A percentile compares a stretch with the other conserved stretches of the same genome.
Evolutionary conservation across 371 early-diverging fungal species (phyloP).

Genomic region (Mortierella sp.): DNA sequence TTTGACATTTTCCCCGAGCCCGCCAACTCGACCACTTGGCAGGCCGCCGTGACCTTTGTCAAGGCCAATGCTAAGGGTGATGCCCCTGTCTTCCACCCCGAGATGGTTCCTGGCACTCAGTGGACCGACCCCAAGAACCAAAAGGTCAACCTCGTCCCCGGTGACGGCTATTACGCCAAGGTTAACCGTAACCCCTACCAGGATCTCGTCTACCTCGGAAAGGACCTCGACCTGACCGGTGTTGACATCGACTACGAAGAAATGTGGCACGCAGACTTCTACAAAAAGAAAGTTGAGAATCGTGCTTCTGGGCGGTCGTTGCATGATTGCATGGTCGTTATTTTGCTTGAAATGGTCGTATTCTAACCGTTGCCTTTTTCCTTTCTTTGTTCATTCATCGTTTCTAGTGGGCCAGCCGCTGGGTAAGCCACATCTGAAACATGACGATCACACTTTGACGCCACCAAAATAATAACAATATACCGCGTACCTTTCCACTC

Average conservation of each 20-base stretch:
- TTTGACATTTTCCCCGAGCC: slow-evolving; percentile 60
- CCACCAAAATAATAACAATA: background rate
- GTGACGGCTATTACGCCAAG: slow-evolving; percentile 38
- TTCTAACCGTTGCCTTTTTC: background rate
- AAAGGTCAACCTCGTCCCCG: slow-evolving; percentile 37
- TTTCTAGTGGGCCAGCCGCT: background rate
- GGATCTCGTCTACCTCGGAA: slow-evolving; percentile 55
- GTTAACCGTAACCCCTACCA: slow-evolving; percentile 56
- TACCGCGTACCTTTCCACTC: background rate
- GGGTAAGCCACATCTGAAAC: background rate
- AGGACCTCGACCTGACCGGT: slow-evolving; percentile 56
- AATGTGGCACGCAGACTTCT: slow-evolving; percentile 58
- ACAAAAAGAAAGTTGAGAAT: slow-evolving; percentile 23
- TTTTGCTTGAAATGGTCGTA: background rate
- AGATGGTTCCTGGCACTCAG: slow-evolving; percentile 40
- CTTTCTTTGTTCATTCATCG: background rate
- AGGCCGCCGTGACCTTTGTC: slow-evolving; percentile 37
- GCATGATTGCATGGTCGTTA: background rate
- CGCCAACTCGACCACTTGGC: slow-evolving; percentile 47
- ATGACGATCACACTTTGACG: background rate
- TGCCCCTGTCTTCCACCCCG: slow-evolving; percentile 49
- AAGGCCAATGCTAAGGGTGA: slow-evolving; percentile 32
- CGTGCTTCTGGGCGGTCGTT: slow-evolving; percentile 15
- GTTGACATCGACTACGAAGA: slow-evolving; percentile 58
- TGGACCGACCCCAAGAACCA: slow-evolving; percentile 49